Evolutionary conservation across 768 basidiomycete genomes (phyloP), one percentile per base, ranked within the genome.

Genomic region (Mycena galericulata): DNA sequence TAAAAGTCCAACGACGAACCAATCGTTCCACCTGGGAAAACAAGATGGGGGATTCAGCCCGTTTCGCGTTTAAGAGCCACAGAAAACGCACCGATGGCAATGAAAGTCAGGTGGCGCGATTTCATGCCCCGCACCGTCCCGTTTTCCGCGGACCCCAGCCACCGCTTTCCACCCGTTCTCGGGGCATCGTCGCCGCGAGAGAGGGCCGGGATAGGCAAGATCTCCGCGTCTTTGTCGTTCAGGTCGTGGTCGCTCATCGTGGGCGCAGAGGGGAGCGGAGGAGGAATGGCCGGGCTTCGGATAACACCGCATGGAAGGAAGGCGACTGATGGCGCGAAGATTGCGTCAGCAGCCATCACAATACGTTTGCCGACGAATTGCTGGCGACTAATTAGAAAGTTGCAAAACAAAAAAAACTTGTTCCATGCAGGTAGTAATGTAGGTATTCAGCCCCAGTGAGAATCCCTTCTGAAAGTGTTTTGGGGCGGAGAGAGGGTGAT

Each of bases 31-130:
- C 66, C 66, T 67, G 20, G 26, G 34, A 46, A 36, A 60, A 27
- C n/a, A n/a, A n/a, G n/a, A 15, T 5, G 1, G 22, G 18, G 3
- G 3, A 11, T 9, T 46, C 32, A 55, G 38, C 26, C 26, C 38
- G 14, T 9, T 11, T 45, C 9, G 8, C 27, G 17, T 30, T 17
- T 15, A 20, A 34, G 11, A 59, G n/a, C 27, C 20, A 55, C 30
- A n/a, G 43, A 34, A 4, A 22, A 46, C 66, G 9, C 36, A 62
- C 66, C 66, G 6, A 67, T 61, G 26, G 66, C 66, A 38, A 67
- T 67, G 34, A 67, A 67, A n/a, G 66, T 67, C 20, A 67, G 22
- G 56, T 67, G 66, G 17, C 66, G 58, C 26, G 66, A 67, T 32
- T 67, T 60, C 66, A 67, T 67, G 51, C 66, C 66, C 27, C 66